Percentiles rank a stretch among this genome's conserved stretches.
These are phyloP conservation scores for Lactifluus hygrophoroides DNA, from an alignment of 768 basidiomycete genomes.

Conservation along the genomic window DNA sequence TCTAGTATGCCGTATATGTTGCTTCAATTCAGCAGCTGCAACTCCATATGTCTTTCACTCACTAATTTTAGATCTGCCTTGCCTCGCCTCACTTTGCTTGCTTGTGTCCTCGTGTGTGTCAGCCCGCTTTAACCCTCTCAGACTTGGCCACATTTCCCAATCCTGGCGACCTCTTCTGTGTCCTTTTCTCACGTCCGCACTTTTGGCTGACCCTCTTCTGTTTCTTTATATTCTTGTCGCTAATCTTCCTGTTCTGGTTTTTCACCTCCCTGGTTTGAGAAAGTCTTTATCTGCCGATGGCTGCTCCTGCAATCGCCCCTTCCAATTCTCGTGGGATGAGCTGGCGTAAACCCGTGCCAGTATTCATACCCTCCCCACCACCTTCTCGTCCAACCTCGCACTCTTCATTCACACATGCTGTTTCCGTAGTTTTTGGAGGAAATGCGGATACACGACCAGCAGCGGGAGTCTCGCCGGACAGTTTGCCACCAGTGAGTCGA, in stretches of 20 bases:
- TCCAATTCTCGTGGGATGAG: conserved; percentile 12
- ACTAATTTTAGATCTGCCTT: not conserved
- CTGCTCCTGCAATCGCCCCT: conserved; percentile 13
- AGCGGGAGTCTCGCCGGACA: not conserved
- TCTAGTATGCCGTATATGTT: not conserved
- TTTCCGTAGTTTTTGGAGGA: not conserved
- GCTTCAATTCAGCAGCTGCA: not conserved
- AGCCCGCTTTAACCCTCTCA: not conserved
- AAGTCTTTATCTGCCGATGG: conserved; percentile 4
- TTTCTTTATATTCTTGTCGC: conserved; percentile 11
- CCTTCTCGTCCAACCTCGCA: conserved; percentile 11
- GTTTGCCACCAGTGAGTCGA: conserved; percentile 6
- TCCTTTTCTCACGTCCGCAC: conserved; percentile 10
- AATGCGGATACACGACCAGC: not conserved
- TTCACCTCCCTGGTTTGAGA: conserved; percentile 11
- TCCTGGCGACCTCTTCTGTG: conserved; percentile 1
- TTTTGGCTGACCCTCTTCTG: conserved; percentile 3
- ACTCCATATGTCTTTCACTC: not conserved
- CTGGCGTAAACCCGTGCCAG: conserved; percentile 21
- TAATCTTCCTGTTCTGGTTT: conserved; percentile 5
- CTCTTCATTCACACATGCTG: conserved; percentile 7
- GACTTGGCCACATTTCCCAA: conserved; percentile 10
- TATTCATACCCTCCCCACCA: conserved; percentile 18
- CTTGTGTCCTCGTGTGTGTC: conserved; percentile 13
- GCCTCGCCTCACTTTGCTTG: conserved; percentile 9